Evolutionary conservation across 305 asterid species (phyloP).

Genomic region (Fraxinus dipetala): DNA sequence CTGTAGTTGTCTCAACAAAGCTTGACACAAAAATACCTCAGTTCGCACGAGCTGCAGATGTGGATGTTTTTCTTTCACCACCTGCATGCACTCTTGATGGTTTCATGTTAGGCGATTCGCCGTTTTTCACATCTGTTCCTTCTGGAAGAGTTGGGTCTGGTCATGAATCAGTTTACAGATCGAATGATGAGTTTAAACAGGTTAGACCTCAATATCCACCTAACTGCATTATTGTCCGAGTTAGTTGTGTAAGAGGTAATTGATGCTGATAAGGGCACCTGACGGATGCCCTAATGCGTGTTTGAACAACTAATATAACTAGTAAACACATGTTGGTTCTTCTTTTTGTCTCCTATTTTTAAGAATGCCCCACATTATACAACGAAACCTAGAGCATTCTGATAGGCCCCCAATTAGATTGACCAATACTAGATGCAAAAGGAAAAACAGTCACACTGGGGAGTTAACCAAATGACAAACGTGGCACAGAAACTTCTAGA

Average conservation of each 20-base stretch:
- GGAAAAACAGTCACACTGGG: not conserved
- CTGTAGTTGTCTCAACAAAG: slow-evolving; percentile 90
- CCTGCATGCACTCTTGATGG: slow-evolving; percentile 90
- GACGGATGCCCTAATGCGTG: not conserved
- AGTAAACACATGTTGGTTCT: slow-evolving; percentile 6
- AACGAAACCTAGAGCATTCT: not conserved
- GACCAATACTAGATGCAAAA: not conserved
- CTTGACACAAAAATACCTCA: slow-evolving; percentile 97
- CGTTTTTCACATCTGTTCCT: slow-evolving; percentile 92
- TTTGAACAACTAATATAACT: slow-evolving; percentile 8
- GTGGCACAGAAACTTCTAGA: not conserved
- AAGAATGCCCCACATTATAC: not conserved
- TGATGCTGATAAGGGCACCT: slow-evolving; percentile 11
- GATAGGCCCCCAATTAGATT: not conserved
- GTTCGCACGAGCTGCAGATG: slow-evolving; percentile 94
- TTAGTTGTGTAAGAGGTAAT: not conserved
- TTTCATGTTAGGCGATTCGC: slow-evolving; percentile 90
- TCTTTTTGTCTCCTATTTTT: not conserved
- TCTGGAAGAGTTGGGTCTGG: slow-evolving; percentile 94
- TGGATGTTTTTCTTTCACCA: slow-evolving; percentile 95
- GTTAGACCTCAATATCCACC: slow-evolving; percentile 32
- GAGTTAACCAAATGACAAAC: not conserved
- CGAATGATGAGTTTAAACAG: slow-evolving; percentile 93
- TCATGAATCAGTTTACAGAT: slow-evolving; percentile 76
- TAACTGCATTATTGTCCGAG: slow-evolving; percentile 14